A percentile compares a stretch with the other conserved stretches of the same genome.
Evolutionary conservation across 306 rosid genomes (phyloP).

Genomic region (Delonix regia): DNA sequence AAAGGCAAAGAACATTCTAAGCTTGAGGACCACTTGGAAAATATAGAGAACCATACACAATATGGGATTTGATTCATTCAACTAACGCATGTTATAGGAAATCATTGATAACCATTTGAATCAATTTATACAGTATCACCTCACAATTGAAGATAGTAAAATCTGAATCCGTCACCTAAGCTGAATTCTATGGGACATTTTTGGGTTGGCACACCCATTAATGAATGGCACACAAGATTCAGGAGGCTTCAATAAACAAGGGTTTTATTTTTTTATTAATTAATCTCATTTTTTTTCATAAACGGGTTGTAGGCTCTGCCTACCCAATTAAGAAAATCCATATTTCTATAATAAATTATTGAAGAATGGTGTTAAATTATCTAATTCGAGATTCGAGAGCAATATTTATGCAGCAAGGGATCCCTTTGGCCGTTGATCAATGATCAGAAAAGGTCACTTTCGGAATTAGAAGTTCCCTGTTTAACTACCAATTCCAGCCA

Average conservation of each 20-base stretch:
- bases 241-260: no score
- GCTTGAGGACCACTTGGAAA: not conserved
- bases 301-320: not conserved
- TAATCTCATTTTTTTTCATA: no score
- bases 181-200: no score
- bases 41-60: constrained; percentile 12
- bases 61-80: constrained; percentile 1
- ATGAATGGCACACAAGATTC: no score
- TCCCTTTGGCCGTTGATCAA: not conserved
- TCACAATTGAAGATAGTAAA: no score
- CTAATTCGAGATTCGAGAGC: not conserved
- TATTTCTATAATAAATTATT: not conserved
- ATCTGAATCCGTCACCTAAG: no score
- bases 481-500: not conserved
- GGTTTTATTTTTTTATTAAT: no score
- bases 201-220: no score
- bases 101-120: not conserved
- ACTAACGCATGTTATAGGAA: not conserved
- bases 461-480: not conserved
- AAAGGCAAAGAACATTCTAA: not conserved
- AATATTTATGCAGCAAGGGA: not conserved
- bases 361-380: not conserved
- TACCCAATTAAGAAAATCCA: not conserved
- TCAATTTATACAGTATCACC: no score
- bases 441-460: not conserved